A percentile compares a stretch with the other conserved stretches of the same genome.
These are phyloP conservation scores for Sugiyamaella japonica DNA, from an alignment of 1,139 yeast genomes.

Conservation along the genomic window DNA sequence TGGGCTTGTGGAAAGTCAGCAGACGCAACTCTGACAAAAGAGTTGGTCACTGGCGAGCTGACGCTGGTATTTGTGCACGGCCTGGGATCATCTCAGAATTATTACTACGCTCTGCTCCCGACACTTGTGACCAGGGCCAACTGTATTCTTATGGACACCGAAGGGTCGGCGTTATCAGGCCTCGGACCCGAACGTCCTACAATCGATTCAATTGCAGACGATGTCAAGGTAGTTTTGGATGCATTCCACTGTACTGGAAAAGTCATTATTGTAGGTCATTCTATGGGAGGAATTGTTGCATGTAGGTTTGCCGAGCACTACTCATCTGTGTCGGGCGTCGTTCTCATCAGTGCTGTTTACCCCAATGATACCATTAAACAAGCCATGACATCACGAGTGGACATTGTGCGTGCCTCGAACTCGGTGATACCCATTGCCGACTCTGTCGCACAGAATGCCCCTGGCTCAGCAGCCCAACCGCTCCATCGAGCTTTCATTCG, in stretches of 20 bases:
- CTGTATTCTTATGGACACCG: constrained; percentile 37
- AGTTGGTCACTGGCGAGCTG: constrained; percentile 5
- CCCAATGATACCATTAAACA: constrained; percentile 30
- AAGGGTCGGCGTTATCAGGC: constrained; percentile 35
- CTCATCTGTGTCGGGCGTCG: constrained; percentile 21
- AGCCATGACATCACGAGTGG: constrained; percentile 31
- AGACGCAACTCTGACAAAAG: constrained; percentile 15
- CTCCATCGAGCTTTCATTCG: constrained; percentile 35
- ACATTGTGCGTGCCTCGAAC: constrained; percentile 22
- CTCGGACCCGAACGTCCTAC: constrained; percentile 22
- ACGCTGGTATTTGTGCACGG: constrained; percentile 36
- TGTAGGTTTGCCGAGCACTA: constrained; percentile 27
- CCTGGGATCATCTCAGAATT: constrained; percentile 39
- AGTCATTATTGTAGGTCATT: constrained; percentile 36
- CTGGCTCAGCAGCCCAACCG: constrained; percentile 30
- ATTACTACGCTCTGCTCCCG: constrained; percentile 32
- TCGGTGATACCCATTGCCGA: constrained; percentile 31
- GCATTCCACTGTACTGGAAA: constrained; percentile 27
- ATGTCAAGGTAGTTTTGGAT: constrained; percentile 30
- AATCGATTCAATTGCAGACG: constrained; percentile 32
- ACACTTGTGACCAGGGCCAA: constrained; percentile 25
- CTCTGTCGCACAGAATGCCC: constrained; percentile 33
- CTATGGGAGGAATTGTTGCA: constrained; percentile 41
- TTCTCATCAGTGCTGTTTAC: constrained; percentile 38
- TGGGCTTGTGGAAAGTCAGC: constrained; percentile 18